Conservation (phyloP, 2,329 filamentous ascomycete species). For the Verticillium longisporum region DNA sequence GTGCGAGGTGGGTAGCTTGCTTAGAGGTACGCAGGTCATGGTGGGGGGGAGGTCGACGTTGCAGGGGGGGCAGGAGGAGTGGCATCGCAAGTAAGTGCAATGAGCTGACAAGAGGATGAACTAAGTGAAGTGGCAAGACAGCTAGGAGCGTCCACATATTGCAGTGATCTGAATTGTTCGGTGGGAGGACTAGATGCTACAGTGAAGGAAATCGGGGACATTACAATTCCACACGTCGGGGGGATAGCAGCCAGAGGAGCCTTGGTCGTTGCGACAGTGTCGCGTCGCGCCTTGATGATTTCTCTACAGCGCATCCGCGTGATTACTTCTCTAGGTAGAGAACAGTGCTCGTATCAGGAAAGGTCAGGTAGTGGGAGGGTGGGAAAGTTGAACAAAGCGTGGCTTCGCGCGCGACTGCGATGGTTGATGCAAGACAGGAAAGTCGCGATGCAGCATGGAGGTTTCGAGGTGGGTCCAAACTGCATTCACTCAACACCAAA, state of each 20-base stretch:
- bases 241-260: neutral
- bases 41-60: neutral
- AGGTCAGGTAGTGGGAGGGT: too few species aligned
- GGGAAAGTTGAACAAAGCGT: too few species aligned
- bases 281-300: neutral
- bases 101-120: neutral
- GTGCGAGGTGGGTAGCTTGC: neutral
- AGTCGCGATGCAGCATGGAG: neutral
- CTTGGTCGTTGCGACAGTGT: neutral
- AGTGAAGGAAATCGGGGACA: neutral
- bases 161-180: neutral
- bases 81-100: neutral
- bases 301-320: too few species aligned
- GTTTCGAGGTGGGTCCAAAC: neutral
- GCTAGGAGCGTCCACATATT: neutral
- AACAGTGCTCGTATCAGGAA: too few species aligned
- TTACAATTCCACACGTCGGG: neutral
- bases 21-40: neutral
- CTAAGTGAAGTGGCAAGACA: neutral
- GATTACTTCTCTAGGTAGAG: too few species aligned
- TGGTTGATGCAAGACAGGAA: neutral
- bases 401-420: neutral
- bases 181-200: neutral
- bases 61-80: neutral
- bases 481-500: neutral